Percentiles rank a stretch among this genome's conserved stretches.
phyloP scores from a whole-genome alignment of 805 yeast species.

The Candida khao-thaluensis region DNA sequence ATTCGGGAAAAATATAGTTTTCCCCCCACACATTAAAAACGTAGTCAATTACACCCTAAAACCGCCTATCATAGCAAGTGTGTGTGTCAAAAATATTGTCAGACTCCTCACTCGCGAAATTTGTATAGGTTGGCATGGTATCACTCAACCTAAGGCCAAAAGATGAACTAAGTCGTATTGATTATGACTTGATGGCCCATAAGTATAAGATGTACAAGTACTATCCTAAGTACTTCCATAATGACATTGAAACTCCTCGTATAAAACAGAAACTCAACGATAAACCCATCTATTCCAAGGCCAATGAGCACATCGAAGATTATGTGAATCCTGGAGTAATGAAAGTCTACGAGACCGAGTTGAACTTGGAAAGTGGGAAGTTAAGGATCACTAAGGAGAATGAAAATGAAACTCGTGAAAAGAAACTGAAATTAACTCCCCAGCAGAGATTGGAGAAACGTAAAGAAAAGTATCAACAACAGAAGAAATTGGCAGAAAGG shows the following conservation, averaged over 20 bases:
- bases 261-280: slow-evolving; percentile 31
- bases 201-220: slow-evolving; percentile 37
- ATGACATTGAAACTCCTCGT: slow-evolving; percentile 36
- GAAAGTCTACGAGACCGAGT: slow-evolving; percentile 19
- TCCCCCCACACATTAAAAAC: too few species aligned
- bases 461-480: slow-evolving; percentile 7
- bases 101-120: too few species aligned
- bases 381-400: slow-evolving; percentile 12
- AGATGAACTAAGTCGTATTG: slow-evolving; percentile 24
- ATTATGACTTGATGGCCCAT: slow-evolving; percentile 37
- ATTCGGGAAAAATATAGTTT: too few species aligned
- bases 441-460: slow-evolving; percentile 3
- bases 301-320: slow-evolving; percentile 29
- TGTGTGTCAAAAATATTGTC: too few species aligned
- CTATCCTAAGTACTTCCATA: slow-evolving; percentile 39
- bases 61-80: too few species aligned
- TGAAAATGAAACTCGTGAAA: slow-evolving; percentile 6
- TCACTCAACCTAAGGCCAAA: slow-evolving; percentile 9
- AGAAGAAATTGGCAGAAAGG: slow-evolving; percentile 7
- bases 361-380: slow-evolving; percentile 15
- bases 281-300: slow-evolving; percentile 42
- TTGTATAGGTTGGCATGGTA: slow-evolving; percentile 9
- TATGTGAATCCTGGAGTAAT: slow-evolving; percentile 17
- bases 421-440: slow-evolving; percentile 5
- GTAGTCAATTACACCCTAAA: too few species aligned